A percentile compares a stretch with the other conserved stretches of the same genome.
Conservation (phyloP, 2,329 filamentous ascomycete genomes). For the Boeremia lycopersici region DNA sequence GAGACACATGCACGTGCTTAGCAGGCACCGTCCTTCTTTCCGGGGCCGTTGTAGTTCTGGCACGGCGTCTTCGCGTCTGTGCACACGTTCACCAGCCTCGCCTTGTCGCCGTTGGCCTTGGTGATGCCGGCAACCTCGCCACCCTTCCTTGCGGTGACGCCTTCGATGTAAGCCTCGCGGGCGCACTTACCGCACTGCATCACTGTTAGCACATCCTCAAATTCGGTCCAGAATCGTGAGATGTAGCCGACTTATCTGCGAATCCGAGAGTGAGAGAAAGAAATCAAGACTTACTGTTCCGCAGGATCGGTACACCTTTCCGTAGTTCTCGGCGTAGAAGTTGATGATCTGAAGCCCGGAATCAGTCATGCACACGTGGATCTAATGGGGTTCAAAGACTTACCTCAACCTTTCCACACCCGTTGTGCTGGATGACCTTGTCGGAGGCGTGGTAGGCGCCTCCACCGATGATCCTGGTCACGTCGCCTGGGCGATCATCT, state of each 20-base stretch:
- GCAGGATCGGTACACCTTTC: conserved; percentile 6
- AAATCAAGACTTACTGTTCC: neutral
- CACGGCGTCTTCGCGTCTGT: conserved; percentile 1
- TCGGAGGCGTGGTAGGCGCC: conserved; percentile 2
- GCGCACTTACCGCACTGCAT: conserved; percentile 1
- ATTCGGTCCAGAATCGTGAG: neutral
- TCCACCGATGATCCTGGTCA: conserved; percentile 3
- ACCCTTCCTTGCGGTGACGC: neutral
- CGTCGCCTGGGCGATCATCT: conserved; percentile 3
- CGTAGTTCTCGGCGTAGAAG: conserved; percentile 5
- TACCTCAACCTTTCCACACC: conserved; percentile 1
- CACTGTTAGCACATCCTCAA: neutral
- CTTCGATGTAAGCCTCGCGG: conserved; percentile 3
- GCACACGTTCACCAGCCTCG: neutral
- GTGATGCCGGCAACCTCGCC: conserved; percentile 5
- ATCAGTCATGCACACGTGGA: neutral
- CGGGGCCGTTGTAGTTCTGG: conserved; percentile 8
- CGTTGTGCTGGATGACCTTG: conserved; percentile 5
- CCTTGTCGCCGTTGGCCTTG: conserved; percentile 6
- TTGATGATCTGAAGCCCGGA: neutral
- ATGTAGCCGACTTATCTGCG: neutral
- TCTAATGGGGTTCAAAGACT: neutral
- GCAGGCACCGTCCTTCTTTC: neutral
- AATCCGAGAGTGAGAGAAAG: neutral
- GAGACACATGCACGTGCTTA: neutral